Evolutionary conservation across 2,329 filamentous ascomycete genomes (phyloP).

Genomic region (Zymoseptoria tritici): DNA sequence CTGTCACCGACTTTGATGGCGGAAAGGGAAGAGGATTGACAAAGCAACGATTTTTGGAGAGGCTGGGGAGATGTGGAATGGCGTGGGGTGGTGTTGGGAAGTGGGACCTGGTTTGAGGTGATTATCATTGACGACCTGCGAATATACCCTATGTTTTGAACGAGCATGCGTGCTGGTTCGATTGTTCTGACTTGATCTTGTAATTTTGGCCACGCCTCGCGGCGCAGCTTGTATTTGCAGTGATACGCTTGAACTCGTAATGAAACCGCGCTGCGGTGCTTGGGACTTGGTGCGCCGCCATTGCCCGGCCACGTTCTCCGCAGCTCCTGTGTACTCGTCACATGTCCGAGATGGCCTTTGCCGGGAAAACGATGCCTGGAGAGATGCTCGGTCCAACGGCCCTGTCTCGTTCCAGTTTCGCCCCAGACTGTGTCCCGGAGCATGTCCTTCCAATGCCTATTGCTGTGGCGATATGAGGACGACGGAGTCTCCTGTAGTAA

Average conservation of each 20-base stretch:
- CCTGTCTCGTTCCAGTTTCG: too few species aligned
- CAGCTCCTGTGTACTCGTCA: neutral
- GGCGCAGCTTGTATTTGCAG: constrained; percentile 4
- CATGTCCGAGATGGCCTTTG: neutral
- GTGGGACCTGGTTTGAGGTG: constrained; percentile 45
- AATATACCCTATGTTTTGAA: neutral
- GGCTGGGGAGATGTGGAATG: constrained; percentile 41
- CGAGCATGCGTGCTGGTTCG: neutral
- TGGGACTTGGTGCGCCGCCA: neutral
- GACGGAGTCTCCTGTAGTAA: constrained; percentile 40
- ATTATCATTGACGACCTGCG: neutral
- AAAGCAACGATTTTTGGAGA: constrained; percentile 40
- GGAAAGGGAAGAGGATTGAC: constrained; percentile 48
- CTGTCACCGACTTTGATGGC: constrained; percentile 49
- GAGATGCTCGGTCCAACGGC: neutral
- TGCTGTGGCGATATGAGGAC: constrained; percentile 41
- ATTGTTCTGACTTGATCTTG: neutral
- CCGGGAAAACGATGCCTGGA: neutral
- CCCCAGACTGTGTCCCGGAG: too few species aligned
- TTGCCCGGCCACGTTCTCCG: neutral
- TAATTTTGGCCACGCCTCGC: neutral
- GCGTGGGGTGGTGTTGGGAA: constrained; percentile 44
- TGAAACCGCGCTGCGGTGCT: neutral
- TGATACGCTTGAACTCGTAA: constrained; percentile 10
- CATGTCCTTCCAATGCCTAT: too few species aligned